phyloP scores from a whole-genome alignment of 2,329 filamentous ascomycete species.

The Aphanoascus verrucosus region DNA sequence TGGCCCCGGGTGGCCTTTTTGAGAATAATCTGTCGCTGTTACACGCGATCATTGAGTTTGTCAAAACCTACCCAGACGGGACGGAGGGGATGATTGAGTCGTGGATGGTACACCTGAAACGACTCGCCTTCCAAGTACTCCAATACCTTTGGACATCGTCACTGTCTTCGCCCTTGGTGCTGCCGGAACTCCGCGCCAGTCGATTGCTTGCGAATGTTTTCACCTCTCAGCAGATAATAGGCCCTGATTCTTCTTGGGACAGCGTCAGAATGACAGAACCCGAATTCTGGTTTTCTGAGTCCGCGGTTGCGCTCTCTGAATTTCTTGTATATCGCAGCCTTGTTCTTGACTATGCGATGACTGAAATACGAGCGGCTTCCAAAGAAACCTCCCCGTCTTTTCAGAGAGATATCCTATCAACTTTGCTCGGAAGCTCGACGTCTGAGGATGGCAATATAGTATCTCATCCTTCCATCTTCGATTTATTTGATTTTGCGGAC shows the following conservation, averaged over 20 bases:
- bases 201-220: slow-evolving; percentile 73
- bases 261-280: slow-evolving; percentile 49
- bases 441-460: slow-evolving; percentile 55
- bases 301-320: slow-evolving; percentile 59
- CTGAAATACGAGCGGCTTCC: slow-evolving; percentile 69
- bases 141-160: slow-evolving; percentile 74
- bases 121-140: slow-evolving; percentile 61
- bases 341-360: slow-evolving; percentile 71
- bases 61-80: slow-evolving; percentile 56
- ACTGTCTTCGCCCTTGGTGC: slow-evolving; percentile 62
- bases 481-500: slow-evolving; percentile 84
- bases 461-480: slow-evolving; percentile 67
- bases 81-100: slow-evolving; percentile 50
- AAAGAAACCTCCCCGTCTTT: slow-evolving; percentile 59
- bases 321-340: slow-evolving; percentile 69
- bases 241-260: slow-evolving; percentile 63
- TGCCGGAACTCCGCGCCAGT: slow-evolving; percentile 67
- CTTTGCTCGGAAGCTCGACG: slow-evolving; percentile 64
- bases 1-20: slow-evolving; percentile 61
- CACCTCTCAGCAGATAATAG: slow-evolving; percentile 58
- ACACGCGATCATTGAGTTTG: slow-evolving; percentile 65
- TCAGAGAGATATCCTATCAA: slow-evolving; percentile 53
- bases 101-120: slow-evolving; percentile 60
- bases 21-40: slow-evolving; percentile 61
- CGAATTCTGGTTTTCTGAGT: slow-evolving; percentile 58